A percentile compares a stretch with the other conserved stretches of the same genome.
These are phyloP conservation scores for Catharanthus roseus DNA, from an alignment of 257 asterid species.

Conservation along the genomic window DNA sequence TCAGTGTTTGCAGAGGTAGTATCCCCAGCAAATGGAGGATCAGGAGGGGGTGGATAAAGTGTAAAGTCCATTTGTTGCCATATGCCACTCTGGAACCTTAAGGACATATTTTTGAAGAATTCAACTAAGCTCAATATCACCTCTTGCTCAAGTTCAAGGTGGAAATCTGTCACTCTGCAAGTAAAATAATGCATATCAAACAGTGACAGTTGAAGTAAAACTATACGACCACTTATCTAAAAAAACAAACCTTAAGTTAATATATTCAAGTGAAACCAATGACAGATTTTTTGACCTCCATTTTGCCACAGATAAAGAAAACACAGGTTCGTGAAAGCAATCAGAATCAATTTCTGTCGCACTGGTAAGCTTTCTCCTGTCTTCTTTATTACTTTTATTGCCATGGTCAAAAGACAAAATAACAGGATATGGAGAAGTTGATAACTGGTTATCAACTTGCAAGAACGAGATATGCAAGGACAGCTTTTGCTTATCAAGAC, in stretches of 20 bases:
- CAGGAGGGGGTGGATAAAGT: constrained; percentile 41
- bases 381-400: constrained; percentile 38
- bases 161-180: constrained; percentile 79
- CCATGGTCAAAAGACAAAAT: constrained; percentile 68
- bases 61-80: constrained; percentile 42
- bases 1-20: constrained; percentile 27
- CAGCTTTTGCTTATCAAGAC: constrained; percentile 77
- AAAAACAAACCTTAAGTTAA: constrained; percentile 64
- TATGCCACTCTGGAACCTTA: constrained; percentile 55
- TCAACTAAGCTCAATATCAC: constrained; percentile 69
- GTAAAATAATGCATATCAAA: constrained; percentile 16
- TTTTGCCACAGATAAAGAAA: constrained; percentile 71
- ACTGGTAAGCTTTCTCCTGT: constrained; percentile 44
- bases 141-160: constrained; percentile 91
- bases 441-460: constrained; percentile 89
- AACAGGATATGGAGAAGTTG: constrained; percentile 76
- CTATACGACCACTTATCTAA: background rate
- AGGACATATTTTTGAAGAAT: constrained; percentile 52
- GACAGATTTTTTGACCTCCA: constrained; percentile 78
- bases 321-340: constrained; percentile 57
- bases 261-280: constrained; percentile 72
- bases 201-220: constrained; percentile 4
- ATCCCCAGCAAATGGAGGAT: constrained; percentile 32
- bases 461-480: constrained; percentile 61
- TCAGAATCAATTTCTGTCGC: constrained; percentile 35